phyloP scores from a whole-genome alignment of 768 basidiomycete species.

The Daedalea quercina region DNA sequence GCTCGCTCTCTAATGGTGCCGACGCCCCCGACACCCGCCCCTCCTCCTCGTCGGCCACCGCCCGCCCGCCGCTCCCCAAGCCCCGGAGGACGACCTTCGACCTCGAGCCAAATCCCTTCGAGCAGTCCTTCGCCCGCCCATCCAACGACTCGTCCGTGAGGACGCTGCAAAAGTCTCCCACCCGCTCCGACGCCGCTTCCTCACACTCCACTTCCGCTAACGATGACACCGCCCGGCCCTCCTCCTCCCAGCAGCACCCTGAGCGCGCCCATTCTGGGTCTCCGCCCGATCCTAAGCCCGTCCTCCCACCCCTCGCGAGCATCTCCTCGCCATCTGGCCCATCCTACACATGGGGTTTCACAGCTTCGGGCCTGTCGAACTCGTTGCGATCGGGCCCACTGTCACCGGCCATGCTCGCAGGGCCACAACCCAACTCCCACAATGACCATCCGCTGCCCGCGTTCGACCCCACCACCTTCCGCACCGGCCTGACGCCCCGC shows the following conservation, averaged over 20 bases:
- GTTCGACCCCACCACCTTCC: conserved; percentile 70
- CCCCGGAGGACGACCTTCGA: conserved; percentile 26
- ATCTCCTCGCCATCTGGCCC: conserved; percentile 66
- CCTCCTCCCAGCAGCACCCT: conserved; percentile 18
- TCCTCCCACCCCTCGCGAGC: conserved; percentile 76
- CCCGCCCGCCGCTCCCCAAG: conserved; percentile 14
- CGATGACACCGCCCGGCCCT: conserved; percentile 17
- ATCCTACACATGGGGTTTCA: conserved; percentile 55
- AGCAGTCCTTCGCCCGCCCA: conserved; percentile 72
- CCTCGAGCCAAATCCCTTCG: conserved; percentile 57
- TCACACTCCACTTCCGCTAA: conserved; percentile 28
- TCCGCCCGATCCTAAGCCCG: conserved; percentile 46
- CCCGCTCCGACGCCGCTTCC: conserved; percentile 23
- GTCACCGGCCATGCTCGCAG: conserved; percentile 93
- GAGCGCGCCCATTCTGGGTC: conserved; percentile 17
- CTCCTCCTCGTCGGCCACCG: conserved; percentile 7
- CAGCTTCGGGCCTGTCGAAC: conserved; percentile 49
- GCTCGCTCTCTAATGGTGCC: conserved; percentile 4
- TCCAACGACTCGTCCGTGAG: conserved; percentile 43
- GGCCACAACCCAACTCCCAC: conserved; percentile 51
- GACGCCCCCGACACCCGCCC: conserved; percentile 6
- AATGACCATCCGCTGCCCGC: conserved; percentile 28
- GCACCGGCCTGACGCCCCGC: conserved; percentile 82
- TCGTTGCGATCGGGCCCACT: conserved; percentile 91
- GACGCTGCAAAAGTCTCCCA: conserved; percentile 23